Evolutionary conservation across 345 rosid genomes (phyloP), one percentile per base, ranked within the genome.

Genomic region (Citrus cavaleriei): DNA sequence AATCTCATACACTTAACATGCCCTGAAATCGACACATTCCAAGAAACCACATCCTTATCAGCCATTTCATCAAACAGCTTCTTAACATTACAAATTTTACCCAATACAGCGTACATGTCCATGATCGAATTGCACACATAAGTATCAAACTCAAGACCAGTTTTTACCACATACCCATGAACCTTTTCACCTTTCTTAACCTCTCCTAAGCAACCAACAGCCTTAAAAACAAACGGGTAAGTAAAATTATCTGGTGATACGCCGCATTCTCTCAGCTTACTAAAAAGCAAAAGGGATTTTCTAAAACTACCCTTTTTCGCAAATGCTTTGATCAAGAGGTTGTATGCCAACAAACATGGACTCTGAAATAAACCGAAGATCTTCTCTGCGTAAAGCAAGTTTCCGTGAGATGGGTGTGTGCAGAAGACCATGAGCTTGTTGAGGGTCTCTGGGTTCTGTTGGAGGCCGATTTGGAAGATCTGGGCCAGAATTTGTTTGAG

Each of bases 371-470:
- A 70, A 51, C 5, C 32, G 74, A 70, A 21, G 3, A 70, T 51
- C 42, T 70, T 70, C 40, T 70, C 74, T 4, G 74, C 61, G 27
- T 70, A 51, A 37, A 70, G 40, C 32, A 69, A 25, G 32, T 46
- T 42, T 14, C 59, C 73, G 14, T 7, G 74, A 21, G 34, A 18
- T 51, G 40, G 74, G 27, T 70, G 25, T 10, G 74, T 70, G 74
- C 74, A 70, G 16, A 70, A 70, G 62, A 19, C 74, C 61, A 51
- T 70, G 38, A 70, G 42, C 77, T 74, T 74, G 60, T 42, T 62
- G 38, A 62, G 70, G 9, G 70, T 28, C 18, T 74, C 38, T 19
- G 60, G 30, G 70, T 42, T 65, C 28, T 74, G 77, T 25, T 62
- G 77, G 40, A 74, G 69, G 5, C 77, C 77, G 25, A 62, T 27